phyloP scores from a whole-genome alignment of 768 basidiomycete species.

The Chiua virens region DNA sequence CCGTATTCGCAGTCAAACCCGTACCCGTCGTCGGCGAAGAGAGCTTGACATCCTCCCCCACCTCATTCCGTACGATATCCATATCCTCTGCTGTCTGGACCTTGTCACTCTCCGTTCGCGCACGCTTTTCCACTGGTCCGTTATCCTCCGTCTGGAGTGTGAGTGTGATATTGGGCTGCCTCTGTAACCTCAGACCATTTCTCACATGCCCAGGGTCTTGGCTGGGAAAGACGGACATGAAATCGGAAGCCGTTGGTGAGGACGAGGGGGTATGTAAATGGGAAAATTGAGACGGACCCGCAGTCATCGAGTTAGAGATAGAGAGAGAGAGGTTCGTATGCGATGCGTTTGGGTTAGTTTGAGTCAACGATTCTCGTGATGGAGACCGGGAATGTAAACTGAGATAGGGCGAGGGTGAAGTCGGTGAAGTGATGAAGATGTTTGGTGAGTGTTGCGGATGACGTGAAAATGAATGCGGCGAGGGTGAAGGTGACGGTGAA shows the following conservation, averaged over 20 bases:
- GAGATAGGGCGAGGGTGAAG: constrained; percentile 36
- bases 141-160: constrained; percentile 26
- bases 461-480: constrained; percentile 16
- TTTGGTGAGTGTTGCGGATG: constrained; percentile 48
- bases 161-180: constrained; percentile 31
- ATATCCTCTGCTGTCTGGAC: constrained; percentile 20
- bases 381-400: constrained; percentile 19
- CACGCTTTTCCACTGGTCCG: constrained; percentile 26
- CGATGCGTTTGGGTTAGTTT: constrained; percentile 2
- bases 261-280: constrained; percentile 28
- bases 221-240: constrained; percentile 8
- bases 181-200: constrained; percentile 22
- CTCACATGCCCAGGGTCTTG: constrained; percentile 20
- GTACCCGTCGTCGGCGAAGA: constrained; percentile 18
- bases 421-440: constrained; percentile 71
- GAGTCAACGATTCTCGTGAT: constrained; percentile 19
- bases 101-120: constrained; percentile 16
- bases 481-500: constrained; percentile 30
- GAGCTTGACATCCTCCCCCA: constrained; percentile 16
- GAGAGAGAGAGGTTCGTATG: constrained; percentile 10
- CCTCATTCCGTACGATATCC: constrained; percentile 18
- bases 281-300: constrained; percentile 6
- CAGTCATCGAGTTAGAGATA: constrained; percentile 8
- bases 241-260: constrained; percentile 28
- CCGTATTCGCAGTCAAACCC: constrained; percentile 4